A percentile compares a stretch with the other conserved stretches of the same genome.
Evolutionary conservation across 352 stramenopile genomes (phyloP).

Genomic region (Phytophthora uliginosa): DNA sequence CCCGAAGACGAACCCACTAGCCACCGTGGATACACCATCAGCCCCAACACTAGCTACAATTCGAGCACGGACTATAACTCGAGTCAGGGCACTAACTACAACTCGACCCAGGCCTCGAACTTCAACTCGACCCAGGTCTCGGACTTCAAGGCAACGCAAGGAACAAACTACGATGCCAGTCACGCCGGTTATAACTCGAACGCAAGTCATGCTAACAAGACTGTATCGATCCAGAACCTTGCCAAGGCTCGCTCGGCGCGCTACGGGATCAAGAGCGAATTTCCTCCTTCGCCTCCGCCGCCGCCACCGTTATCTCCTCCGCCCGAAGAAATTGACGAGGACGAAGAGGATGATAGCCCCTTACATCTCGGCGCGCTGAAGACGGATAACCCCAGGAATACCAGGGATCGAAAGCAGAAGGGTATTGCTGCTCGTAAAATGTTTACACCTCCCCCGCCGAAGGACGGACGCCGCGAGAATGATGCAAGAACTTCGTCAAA

Average conservation of each 20-base stretch:
- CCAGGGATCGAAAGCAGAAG: slow-evolving; percentile 31
- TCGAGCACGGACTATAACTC: slow-evolving; percentile 17
- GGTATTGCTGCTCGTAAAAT: slow-evolving; percentile 34
- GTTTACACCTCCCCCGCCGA: slow-evolving; percentile 32
- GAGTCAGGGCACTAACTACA: slow-evolving; percentile 4
- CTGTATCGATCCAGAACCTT: slow-evolving; percentile 53
- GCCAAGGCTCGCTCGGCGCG: slow-evolving; percentile 35
- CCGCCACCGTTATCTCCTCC: slow-evolving; percentile 37
- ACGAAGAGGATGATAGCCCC: slow-evolving; percentile 29
- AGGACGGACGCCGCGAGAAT: slow-evolving; percentile 23
- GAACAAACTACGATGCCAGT: slow-evolving; percentile 18
- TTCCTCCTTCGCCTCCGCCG: slow-evolving; percentile 34
- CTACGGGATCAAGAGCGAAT: slow-evolving; percentile 42
- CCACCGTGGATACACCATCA: slow-evolving; percentile 25
- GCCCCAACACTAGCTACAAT: slow-evolving; percentile 22
- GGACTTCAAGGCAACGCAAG: slow-evolving; percentile 23
- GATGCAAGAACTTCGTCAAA: slow-evolving; percentile 10
- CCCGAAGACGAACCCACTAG: slow-evolving; percentile 36
- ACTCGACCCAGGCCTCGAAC: slow-evolving; percentile 4
- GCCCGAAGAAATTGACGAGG: slow-evolving; percentile 30
- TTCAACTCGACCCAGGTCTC: slow-evolving; percentile 9
- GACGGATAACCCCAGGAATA: slow-evolving; percentile 27
- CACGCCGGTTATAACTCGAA: slow-evolving; percentile 25
- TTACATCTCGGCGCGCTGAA: slow-evolving; percentile 35
- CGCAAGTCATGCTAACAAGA: slow-evolving; percentile 34